phyloP scores from a whole-genome alignment of 257 asterid genomes.

The Fraxinus anomala region DNA sequence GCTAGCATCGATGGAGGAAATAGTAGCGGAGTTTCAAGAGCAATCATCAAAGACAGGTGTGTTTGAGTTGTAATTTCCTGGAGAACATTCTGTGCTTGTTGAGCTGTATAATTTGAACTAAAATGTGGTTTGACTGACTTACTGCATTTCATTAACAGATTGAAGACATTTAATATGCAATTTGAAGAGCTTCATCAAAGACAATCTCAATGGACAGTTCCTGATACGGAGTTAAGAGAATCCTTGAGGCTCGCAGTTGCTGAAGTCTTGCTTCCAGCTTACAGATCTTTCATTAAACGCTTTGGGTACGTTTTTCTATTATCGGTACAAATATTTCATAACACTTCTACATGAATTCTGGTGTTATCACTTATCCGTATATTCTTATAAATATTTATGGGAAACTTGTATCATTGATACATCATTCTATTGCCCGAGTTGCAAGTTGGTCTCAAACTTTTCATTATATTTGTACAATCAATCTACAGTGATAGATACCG shows the following conservation, averaged over 20 bases:
- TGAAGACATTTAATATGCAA: constrained; percentile 83
- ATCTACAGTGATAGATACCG: neutral
- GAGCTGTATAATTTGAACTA: constrained; percentile 13
- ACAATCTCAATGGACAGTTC: constrained; percentile 98
- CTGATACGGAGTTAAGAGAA: constrained; percentile 93
- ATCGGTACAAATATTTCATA: neutral
- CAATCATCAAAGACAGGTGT: constrained; percentile 84
- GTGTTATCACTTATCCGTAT: neutral
- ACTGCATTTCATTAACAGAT: constrained; percentile 42
- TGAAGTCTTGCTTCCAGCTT: constrained; percentile 94
- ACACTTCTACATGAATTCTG: neutral
- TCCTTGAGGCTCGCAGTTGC: constrained; percentile 97
- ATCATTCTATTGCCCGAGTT: neutral
- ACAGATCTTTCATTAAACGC: constrained; percentile 89
- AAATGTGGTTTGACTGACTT: constrained; percentile 14
- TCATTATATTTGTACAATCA: neutral
- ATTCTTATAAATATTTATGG: constrained; percentile 1
- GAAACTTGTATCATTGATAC: neutral
- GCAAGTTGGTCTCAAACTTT: neutral
- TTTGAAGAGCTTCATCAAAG: constrained; percentile 99
- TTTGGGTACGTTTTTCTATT: constrained; percentile 59
- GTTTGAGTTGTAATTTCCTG: constrained; percentile 27
- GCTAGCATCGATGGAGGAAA: constrained; percentile 79
- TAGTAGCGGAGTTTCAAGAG: constrained; percentile 94
- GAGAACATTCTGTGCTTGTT: neutral